Base-by-base conservation (phyloP, 2,329 filamentous ascomycete species). In the Trichophyton verrucosum region DNA sequence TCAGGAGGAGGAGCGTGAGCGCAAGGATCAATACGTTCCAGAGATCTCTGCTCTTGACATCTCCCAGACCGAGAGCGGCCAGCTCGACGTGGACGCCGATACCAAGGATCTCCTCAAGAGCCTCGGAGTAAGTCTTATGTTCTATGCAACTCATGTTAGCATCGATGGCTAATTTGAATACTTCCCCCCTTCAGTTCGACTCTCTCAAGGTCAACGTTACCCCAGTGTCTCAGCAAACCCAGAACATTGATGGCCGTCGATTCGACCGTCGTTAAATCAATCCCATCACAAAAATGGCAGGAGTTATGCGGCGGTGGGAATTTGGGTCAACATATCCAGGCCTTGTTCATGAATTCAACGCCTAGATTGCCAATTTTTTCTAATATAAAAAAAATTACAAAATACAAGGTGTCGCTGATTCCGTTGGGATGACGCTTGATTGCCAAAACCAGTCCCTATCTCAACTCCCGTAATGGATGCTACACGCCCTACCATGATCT, bases 11-110 rank as follows among this genome's bases (percentile, higher is more conserved):
- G 94, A 99, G 87, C 90, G 94, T 85, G 94, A 99, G 83, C 88
- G 94, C 78, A 99, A 99, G 89, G 94, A 99, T 84, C 94, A 99
- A 84, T 99, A 96, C 83, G 94, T 99, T 69, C 94, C 94, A 75
- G 94, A 99, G 82, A 84, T 99, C 72, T 99, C 95, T 64, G 94
- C 94, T 75, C 88, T 99, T 77, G 94, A 99, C 85, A 95, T 96
- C 83, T 86, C 87, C 75, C 90, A 96, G 84, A 85, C 84, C 77
- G 94, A 97, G 82, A 87, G 81, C 75, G 94, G 94, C 74, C 87
- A 91, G 79, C 85, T 99, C 73, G 92, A 97, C 72, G 88, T 96
- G 75, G 94, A 99, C 77, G 80, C 84, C 78, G 94, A 99, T 83
- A 99, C 94, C 78, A 97, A 96, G 87, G 94, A 97, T 76, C 83